A percentile compares a stretch with the other conserved stretches of the same genome.
These are phyloP conservation scores for Rhynchospora tenuis DNA, from an alignment of 176 grass and related monocot genomes.

Conservation along the genomic window DNA sequence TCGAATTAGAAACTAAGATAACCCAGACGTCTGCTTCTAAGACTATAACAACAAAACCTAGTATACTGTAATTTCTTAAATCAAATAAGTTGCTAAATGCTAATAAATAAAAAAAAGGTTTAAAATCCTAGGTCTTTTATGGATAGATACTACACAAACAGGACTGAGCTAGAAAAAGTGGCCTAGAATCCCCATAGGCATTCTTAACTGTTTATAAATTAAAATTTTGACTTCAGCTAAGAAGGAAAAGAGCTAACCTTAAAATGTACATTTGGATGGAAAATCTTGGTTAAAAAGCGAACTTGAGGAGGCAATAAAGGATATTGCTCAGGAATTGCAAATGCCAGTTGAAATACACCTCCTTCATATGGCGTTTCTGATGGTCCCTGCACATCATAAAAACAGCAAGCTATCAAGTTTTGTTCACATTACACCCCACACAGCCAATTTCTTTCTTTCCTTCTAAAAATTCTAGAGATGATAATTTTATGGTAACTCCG, in stretches of 20 bases:
- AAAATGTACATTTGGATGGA: constrained; percentile 99
- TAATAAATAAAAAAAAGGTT: not conserved
- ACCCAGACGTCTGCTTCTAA: too few relatives aligned
- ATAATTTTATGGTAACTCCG: not conserved
- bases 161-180: not conserved
- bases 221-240: not conserved
- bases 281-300: constrained; percentile 97
- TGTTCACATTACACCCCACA: not conserved
- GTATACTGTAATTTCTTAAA: not conserved
- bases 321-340: constrained; percentile 94
- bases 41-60: not conserved
- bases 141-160: not conserved
- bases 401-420: not conserved
- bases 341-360: constrained; percentile 86
- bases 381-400: constrained; percentile 50
- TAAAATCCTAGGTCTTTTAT: not conserved
- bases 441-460: not conserved
- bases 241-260: constrained; percentile 52
- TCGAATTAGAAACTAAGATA: not conserved
- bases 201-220: not conserved
- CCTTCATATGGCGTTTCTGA: constrained; percentile 96
- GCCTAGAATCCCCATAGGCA: not conserved
- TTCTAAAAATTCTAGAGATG: not conserved
- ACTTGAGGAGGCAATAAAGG: constrained; percentile 99
- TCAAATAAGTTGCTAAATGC: not conserved